Evolutionary conservation across 169 alveolate species (phyloP).

Genomic region (Cryptosporidium parvum): DNA sequence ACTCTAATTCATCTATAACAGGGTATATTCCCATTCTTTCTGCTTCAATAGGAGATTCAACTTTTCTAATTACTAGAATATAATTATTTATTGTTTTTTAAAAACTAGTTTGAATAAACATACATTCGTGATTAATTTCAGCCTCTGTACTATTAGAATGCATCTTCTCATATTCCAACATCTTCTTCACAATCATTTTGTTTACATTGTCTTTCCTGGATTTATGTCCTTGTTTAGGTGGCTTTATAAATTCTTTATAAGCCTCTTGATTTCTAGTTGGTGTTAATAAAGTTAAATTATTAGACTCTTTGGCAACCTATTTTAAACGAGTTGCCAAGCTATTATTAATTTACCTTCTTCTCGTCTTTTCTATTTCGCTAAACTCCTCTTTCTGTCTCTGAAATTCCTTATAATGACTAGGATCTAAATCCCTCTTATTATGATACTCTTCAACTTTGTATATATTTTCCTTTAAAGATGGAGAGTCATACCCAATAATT

Average conservation of each 20-base stretch:
- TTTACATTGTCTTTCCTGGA: neutral
- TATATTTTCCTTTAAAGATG: constrained; percentile 43
- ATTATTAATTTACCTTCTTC: constrained; percentile 45
- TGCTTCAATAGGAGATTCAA: constrained; percentile 46
- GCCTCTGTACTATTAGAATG: constrained; percentile 1
- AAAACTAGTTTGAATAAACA: neutral
- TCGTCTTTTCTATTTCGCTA: constrained; percentile 29
- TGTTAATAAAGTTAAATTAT: no score
- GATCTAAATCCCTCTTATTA: constrained; percentile 14
- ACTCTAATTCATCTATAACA: constrained; percentile 8
- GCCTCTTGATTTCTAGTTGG: constrained; percentile 42
- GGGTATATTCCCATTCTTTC: constrained; percentile 17
- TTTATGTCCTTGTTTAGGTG: neutral
- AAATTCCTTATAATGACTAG: constrained; percentile 14
- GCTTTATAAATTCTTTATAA: constrained; percentile 43
- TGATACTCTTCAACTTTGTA: neutral
- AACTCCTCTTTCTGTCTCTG: constrained; percentile 33
- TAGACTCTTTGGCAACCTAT: neutral
- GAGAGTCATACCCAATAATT: constrained; percentile 38
- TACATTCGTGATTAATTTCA: constrained; percentile 17
- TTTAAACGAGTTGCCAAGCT: neutral
- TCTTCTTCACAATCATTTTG: constrained; percentile 11
- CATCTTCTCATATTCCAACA: constrained; percentile 25
- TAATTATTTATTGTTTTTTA: neutral
- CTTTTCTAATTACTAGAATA: constrained; percentile 25